phyloP scores from a whole-genome alignment of 768 basidiomycete genomes.

The Mycena leptocephala region DNA sequence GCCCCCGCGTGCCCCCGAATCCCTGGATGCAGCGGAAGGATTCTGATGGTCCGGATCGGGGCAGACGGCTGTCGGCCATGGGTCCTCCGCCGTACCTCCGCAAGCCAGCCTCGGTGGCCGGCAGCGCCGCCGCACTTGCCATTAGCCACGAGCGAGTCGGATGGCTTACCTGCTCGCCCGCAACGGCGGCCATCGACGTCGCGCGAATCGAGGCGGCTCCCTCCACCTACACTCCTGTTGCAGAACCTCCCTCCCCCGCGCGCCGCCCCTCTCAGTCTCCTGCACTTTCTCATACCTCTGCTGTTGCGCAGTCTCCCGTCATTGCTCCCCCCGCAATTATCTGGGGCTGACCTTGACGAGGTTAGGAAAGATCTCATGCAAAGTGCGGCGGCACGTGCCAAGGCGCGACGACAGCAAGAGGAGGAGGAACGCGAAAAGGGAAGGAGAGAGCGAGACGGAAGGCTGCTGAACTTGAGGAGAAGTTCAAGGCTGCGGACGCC shows the following conservation, averaged over 20 bases:
- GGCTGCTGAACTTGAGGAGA: conserved; percentile 83
- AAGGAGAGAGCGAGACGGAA: conserved; percentile 87
- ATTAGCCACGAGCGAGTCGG: conserved; percentile 44
- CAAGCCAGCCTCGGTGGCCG: conserved; percentile 50
- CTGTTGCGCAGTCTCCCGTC: conserved; percentile 54
- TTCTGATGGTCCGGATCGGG: conserved; percentile 50
- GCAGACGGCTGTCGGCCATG: conserved; percentile 62
- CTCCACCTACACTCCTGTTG: conserved; percentile 51
- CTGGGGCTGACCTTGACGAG: conserved; percentile 70
- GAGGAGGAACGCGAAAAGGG: conserved; percentile 86
- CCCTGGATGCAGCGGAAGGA: conserved; percentile 44
- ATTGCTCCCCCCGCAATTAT: conserved; percentile 44
- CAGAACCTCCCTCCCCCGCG: conserved; percentile 44
- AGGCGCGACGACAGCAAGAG: conserved; percentile 84
- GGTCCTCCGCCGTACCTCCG: conserved; percentile 67
- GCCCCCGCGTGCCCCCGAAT: conserved; percentile 19
- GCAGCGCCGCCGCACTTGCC: conserved; percentile 73
- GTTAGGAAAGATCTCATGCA: conserved; percentile 88
- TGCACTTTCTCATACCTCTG: conserved; percentile 58
- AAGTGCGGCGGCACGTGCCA: conserved; percentile 86
- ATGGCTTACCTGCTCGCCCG: conserved; percentile 13
- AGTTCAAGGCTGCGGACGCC: conserved; percentile 64
- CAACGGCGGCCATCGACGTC: conserved; percentile 58
- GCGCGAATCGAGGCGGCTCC: conserved; percentile 59
- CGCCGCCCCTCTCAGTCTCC: conserved; percentile 62